Evolutionary conservation across 805 yeast species (phyloP).

Genomic region (Yarrowia sp.): DNA sequence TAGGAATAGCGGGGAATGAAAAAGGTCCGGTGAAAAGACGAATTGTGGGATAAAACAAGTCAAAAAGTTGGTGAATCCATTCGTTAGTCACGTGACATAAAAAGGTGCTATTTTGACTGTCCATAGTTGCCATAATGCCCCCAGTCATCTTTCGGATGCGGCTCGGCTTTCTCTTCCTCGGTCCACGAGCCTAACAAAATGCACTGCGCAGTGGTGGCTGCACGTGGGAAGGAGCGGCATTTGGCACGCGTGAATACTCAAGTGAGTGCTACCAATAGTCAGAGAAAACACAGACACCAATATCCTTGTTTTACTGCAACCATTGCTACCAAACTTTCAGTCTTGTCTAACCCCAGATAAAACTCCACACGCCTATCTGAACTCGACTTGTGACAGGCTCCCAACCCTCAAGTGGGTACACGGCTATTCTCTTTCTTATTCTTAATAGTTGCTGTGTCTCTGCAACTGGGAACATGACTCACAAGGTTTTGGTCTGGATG

Average conservation of each 20-base stretch:
- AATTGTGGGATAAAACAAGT: no score
- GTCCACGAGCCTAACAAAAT: background rate
- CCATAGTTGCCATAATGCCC: no score
- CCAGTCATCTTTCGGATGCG: background rate
- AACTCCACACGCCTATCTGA: background rate
- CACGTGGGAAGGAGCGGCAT: slow-evolving; percentile 20
- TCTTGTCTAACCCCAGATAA: background rate
- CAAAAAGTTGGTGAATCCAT: no score
- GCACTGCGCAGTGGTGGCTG: background rate
- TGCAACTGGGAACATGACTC: background rate
- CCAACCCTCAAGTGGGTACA: background rate
- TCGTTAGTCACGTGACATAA: background rate
- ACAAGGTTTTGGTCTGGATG: background rate
- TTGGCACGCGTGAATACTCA: slow-evolving; percentile 6
- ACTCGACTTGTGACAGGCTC: background rate
- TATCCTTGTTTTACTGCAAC: no score
- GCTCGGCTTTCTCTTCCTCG: slow-evolving; percentile 18
- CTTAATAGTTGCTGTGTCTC: slow-evolving; percentile 6
- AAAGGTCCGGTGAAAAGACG: no score
- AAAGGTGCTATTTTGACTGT: no score
- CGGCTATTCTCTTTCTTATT: background rate
- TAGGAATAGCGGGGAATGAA: background rate
- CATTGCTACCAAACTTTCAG: background rate
- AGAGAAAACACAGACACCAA: no score
- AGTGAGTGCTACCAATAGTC: no score